Evolutionary conservation across 441 rosid genomes (phyloP).

Genomic region (Croton laevigatus): DNA sequence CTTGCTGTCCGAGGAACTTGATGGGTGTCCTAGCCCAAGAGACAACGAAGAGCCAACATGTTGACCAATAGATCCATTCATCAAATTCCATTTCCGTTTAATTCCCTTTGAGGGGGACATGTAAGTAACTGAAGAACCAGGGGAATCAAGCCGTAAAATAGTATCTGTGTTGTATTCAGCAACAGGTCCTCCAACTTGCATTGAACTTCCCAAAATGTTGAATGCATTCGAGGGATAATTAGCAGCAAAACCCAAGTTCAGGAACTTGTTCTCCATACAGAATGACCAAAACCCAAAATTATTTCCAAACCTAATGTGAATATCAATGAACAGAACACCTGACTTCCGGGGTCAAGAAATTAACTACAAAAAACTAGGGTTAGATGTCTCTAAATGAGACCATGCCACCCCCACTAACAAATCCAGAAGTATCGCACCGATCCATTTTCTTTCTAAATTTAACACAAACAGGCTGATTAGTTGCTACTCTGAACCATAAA

Average conservation of each 20-base stretch:
- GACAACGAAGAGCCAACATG: slow-evolving; percentile 67
- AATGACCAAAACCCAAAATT: slow-evolving; percentile 28
- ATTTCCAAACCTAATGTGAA: slow-evolving; percentile 43
- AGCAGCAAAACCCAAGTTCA: slow-evolving; percentile 43
- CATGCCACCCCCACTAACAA: slow-evolving; percentile 83
- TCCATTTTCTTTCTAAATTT: slow-evolving; percentile 54
- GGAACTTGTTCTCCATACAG: slow-evolving; percentile 59
- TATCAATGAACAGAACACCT: slow-evolving; percentile 43
- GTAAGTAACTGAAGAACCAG: slow-evolving; percentile 40
- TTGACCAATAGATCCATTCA: slow-evolving; percentile 40
- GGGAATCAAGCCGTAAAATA: slow-evolving; percentile 71
- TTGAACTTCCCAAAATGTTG: slow-evolving; percentile 46
- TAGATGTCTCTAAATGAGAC: slow-evolving; percentile 33
- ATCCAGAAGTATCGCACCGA: slow-evolving; percentile 88
- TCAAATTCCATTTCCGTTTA: slow-evolving; percentile 73
- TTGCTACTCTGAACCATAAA: slow-evolving; percentile 17
- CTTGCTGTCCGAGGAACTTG: slow-evolving; percentile 92
- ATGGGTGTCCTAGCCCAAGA: slow-evolving; percentile 67
- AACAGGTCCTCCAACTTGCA: slow-evolving; percentile 40
- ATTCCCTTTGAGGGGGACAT: slow-evolving; percentile 47
- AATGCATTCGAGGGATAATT: slow-evolving; percentile 51
- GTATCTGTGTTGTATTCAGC: slow-evolving; percentile 48
- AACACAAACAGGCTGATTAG: slow-evolving; percentile 27
- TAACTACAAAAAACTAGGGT: slow-evolving; percentile 30
- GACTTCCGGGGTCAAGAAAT: slow-evolving; percentile 50